These are phyloP conservation scores for Suhomyces wounanorum DNA, from an alignment of 1,139 yeast species.

Conservation along the genomic window DNA sequence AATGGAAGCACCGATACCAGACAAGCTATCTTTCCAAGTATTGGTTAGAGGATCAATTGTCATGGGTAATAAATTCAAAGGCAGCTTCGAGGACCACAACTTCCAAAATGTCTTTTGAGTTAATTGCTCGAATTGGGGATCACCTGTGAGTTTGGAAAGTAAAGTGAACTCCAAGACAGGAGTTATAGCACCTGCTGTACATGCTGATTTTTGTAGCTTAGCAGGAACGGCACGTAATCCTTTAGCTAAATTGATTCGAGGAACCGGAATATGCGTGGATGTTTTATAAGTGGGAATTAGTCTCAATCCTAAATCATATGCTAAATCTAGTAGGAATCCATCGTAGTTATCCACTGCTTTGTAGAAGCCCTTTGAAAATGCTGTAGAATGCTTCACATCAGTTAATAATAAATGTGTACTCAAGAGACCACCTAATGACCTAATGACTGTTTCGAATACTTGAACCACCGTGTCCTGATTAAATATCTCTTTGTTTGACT, in stretches of 20 bases:
- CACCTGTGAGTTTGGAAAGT: slow-evolving; percentile 71
- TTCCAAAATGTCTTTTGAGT: slow-evolving; percentile 66
- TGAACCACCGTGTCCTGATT: slow-evolving; percentile 72
- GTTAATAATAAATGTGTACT: slow-evolving; percentile 71
- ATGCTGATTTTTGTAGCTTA: slow-evolving; percentile 59
- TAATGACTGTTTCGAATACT: slow-evolving; percentile 81
- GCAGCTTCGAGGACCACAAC: slow-evolving; percentile 68
- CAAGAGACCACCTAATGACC: slow-evolving; percentile 77
- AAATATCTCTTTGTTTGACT: slow-evolving; percentile 44
- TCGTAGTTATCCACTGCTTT: slow-evolving; percentile 48
- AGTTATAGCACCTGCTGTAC: slow-evolving; percentile 85
- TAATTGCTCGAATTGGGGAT: slow-evolving; percentile 64
- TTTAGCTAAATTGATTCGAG: slow-evolving; percentile 63
- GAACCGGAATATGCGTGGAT: slow-evolving; percentile 62
- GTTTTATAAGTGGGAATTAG: slow-evolving; percentile 69
- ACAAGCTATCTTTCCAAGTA: slow-evolving; percentile 58
- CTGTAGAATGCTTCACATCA: slow-evolving; percentile 29
- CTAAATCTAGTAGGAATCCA: slow-evolving; percentile 68
- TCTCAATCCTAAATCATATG: slow-evolving; percentile 70
- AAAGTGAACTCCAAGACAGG: slow-evolving; percentile 79
- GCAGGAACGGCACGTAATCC: slow-evolving; percentile 52
- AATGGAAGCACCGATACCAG: slow-evolving; percentile 91
- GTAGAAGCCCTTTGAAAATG: slow-evolving; percentile 23
- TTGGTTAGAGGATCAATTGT: slow-evolving; percentile 64
- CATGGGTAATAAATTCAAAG: slow-evolving; percentile 73